Base-by-base conservation (phyloP, 1,284 basidiomycete species). In the Papiliotrema nemorosa region DNA sequence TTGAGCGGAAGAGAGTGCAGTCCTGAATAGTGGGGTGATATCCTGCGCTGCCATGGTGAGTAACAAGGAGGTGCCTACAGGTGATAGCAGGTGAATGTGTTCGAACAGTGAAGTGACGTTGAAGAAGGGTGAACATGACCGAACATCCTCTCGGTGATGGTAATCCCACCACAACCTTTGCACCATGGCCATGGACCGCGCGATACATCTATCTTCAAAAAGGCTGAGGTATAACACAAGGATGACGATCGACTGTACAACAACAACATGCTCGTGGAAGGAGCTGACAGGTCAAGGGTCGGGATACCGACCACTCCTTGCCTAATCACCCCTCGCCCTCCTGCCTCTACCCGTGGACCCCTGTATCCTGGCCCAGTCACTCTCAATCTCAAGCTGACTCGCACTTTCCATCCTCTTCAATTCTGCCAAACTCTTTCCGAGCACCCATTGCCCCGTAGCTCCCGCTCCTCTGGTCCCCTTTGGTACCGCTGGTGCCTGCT, bases 351-450 rank as follows among this genome's bases (percentile, higher is more conserved):
- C 65, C 5, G 47, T 47, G 22, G 56, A 54, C 9, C 68, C 72
- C 53, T 74, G 67, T 47, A 73, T 72, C 45, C 73, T 66, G 9
- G 69, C 71, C 67, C 69, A 74, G 52, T 74, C 73, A 53, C 64
- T 69, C 33, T 73, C 72, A 41, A 65, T 63, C 56, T 73, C 71
- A 25, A 74, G 44, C 53, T 73, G 62, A 35, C 57, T 64, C 24
- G 71, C 72, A 39, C 64, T 60, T 36, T 70, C 70, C 69, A 74
- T 72, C 57, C 69, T 67, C 49, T 66, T 68, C 57, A 70, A 56
- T 48, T 68, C 66, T 38, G 70, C 70, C 49, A 75, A 50, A 53
- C 67, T 68, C 63, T 72, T 74, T 31, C 72, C 73, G 20, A 74
- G 50, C 7, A 70, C 67, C 62, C 63, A 67, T 20, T 62, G 57